phyloP scores from a whole-genome alignment of 2,329 filamentous ascomycete species.

The Aspergillus sp. region DNA sequence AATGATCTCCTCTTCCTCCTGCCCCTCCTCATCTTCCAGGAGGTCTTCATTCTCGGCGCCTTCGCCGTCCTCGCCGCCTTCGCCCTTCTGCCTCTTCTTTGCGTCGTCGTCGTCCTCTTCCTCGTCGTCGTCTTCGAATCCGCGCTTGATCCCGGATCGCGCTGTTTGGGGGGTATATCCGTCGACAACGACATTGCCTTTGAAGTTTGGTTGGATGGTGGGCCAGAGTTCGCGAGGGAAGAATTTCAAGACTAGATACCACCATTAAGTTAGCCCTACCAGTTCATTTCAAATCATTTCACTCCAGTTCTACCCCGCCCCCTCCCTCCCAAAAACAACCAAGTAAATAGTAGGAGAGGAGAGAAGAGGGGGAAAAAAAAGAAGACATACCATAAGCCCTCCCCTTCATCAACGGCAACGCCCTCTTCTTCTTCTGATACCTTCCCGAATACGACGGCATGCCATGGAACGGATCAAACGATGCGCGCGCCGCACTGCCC shows the following conservation, averaged over 20 bases:
- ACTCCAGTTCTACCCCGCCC: background rate
- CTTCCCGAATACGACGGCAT: constrained; percentile 61
- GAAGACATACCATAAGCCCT: constrained; percentile 53
- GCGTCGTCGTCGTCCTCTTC: constrained; percentile 33
- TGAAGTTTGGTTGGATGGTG: constrained; percentile 51
- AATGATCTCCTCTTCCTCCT: constrained; percentile 50
- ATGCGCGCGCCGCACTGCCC: constrained; percentile 43
- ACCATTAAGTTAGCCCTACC: background rate
- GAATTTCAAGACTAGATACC: constrained; percentile 50
- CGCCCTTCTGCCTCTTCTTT: constrained; percentile 35
- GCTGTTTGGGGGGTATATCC: constrained; percentile 25
- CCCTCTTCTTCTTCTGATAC: constrained; percentile 57
- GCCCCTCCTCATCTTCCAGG: constrained; percentile 46
- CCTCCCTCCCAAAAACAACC: no score
- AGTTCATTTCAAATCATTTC: no score
- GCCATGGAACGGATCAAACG: constrained; percentile 62
- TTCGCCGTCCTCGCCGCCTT: constrained; percentile 34
- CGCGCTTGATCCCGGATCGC: constrained; percentile 31
- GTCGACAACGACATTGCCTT: constrained; percentile 32
- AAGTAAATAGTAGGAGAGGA: no score
- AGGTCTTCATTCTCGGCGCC: constrained; percentile 36
- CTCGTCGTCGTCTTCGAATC: constrained; percentile 49
- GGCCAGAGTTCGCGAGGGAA: constrained; percentile 61
- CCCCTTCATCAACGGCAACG: constrained; percentile 54
- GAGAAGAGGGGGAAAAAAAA: background rate